Evolutionary conservation across 345 rosid genomes (phyloP), one percentile per base, ranked within the genome.

Genomic region (Salix udensis): DNA sequence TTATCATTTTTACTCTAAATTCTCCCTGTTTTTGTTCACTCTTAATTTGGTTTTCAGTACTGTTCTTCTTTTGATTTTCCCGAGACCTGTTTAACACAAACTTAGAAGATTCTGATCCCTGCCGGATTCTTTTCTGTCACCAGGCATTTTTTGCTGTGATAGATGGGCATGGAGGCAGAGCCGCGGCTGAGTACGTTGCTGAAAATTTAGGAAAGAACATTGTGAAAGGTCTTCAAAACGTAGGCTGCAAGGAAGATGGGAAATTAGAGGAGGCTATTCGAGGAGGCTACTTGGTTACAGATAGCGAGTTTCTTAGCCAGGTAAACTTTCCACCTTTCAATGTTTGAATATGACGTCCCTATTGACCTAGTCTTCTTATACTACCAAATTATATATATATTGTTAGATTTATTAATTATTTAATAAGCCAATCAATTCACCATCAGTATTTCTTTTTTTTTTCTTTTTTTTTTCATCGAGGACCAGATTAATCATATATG

Each of bases 111-210:
- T 34, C 6, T 44, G 61, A 44, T 7, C 1, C 48, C 21, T 11
- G 26, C 2, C 7, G 4, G 42, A 46, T 5, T 68, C 42, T 68
- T 2, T 68, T 37, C 31, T 37, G 46, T 44, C 2, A 24, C 12
- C 73, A 88, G 88, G 91, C 88, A 0, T 83, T 80, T 74, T 88
- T 84, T 28, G 78, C 86, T 3, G 91, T 88, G 15, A 82, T 88
- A 46, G 91, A 88, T 37, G 91, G 91, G 30, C 89, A 86, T 19
- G 91, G 91, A 48, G 89, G 91, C 24, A 76, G 80, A 7, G 80
- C 82, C 6, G 91, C 89, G 0, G 80, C 82, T 0, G 85, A 88
- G 31, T 86, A 69, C 46, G 89, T 84, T 13, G 86, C 86, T 2
- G 82, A 81, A 71, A 85, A 85, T 36, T 76, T 88, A 52, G 91